phyloP scores from a whole-genome alignment of 345 rosid species.

The Abelmoschus esculentus region DNA sequence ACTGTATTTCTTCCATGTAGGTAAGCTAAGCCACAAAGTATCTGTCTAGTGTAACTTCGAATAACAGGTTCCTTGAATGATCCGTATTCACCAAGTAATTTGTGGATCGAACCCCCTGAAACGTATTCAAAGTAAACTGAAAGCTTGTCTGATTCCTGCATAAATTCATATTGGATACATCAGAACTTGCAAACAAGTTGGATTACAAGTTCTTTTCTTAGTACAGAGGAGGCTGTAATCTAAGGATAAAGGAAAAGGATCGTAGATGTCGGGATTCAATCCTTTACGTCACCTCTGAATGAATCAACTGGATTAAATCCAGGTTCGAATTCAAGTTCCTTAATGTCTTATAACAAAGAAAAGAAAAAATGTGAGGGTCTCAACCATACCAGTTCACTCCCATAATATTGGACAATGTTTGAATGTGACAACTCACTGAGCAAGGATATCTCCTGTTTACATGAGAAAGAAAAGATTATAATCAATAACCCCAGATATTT shows the following conservation, averaged over 20 bases:
- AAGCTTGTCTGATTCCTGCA: conserved; percentile 70
- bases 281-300: not conserved
- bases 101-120: conserved; percentile 91
- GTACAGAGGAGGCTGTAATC: no score
- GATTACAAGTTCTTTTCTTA: no score
- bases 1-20: conserved; percentile 83
- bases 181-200: not conserved
- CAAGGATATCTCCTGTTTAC: conserved; percentile 77
- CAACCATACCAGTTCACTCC: conserved; percentile 82
- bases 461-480: conserved; percentile 10
- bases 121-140: conserved; percentile 89
- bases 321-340: not conserved
- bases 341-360: not conserved
- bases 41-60: conserved; percentile 82
- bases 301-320: not conserved
- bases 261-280: not conserved
- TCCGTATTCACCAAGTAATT: conserved; percentile 86
- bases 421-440: conserved; percentile 77
- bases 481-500: not conserved
- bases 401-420: conserved; percentile 81
- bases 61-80: conserved; percentile 80
- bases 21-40: conserved; percentile 74
- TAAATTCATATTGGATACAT: conserved; percentile 1
- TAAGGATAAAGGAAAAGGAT: not conserved
- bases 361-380: not conserved